Percentiles rank a stretch among this genome's conserved stretches.
Conservation (phyloP, 2,329 filamentous ascomycete species). For the Aspergillus neotritici region DNA sequence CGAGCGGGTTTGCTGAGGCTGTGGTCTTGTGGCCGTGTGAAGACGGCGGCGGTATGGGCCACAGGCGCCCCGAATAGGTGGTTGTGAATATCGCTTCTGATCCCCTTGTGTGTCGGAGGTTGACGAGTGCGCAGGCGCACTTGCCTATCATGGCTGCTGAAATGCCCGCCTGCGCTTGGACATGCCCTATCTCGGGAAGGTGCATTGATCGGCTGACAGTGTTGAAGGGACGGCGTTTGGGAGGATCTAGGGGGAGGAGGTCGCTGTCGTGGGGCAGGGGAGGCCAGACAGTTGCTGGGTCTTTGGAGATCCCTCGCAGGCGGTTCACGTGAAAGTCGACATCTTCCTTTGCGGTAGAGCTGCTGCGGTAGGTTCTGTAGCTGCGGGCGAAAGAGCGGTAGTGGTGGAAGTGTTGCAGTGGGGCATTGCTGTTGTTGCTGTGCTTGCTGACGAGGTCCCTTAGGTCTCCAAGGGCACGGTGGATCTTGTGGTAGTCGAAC, state of each 20-base stretch:
- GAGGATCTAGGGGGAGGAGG: not conserved
- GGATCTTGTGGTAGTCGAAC: not conserved
- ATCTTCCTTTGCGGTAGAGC: not conserved
- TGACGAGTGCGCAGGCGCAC: not conserved
- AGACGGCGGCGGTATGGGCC: not conserved
- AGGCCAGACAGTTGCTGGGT: not conserved
- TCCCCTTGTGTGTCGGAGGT: not conserved
- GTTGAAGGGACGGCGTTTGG: not conserved
- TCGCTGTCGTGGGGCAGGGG: not conserved
- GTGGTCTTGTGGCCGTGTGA: not conserved
- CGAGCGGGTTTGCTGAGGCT: not conserved
- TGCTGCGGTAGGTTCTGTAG: not conserved
- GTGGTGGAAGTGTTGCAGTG: not conserved
- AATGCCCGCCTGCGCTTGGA: not conserved
- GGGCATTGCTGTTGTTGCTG: not conserved
- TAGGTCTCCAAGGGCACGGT: not conserved
- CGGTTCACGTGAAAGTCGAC: slow-evolving; percentile 1
- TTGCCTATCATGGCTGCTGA: slow-evolving; percentile 1
- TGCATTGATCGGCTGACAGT: not conserved
- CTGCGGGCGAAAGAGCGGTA: not conserved
- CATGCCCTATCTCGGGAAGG: not conserved
- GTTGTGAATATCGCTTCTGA: not conserved
- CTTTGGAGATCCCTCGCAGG: not conserved
- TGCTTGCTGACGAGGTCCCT: not conserved
- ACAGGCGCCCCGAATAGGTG: not conserved